Conservation (phyloP, 2,329 filamentous ascomycete genomes). For the Plectosphaerella sp. region DNA sequence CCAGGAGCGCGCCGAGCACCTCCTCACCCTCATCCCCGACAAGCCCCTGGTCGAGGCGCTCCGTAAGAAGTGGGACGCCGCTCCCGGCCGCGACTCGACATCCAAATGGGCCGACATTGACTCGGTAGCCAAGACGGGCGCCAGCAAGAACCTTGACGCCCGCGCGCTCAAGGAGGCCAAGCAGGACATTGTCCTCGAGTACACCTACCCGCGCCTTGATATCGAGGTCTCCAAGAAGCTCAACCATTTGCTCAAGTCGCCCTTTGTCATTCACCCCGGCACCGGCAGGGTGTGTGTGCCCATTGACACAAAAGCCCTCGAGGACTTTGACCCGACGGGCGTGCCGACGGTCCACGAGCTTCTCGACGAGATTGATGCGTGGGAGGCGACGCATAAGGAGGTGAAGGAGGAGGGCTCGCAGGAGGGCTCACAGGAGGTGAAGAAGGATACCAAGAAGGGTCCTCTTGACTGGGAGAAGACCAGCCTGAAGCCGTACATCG, state of each 20-base stretch:
- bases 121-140: constrained; percentile 71
- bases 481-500: constrained; percentile 85
- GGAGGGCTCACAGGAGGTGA: constrained; percentile 41
- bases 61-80: constrained; percentile 84
- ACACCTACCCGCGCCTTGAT: constrained; percentile 95
- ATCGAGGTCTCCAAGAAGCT: constrained; percentile 96
- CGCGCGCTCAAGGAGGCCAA: constrained; percentile 80
- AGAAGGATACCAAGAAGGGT: constrained; percentile 32
- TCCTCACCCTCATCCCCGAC: constrained; percentile 84
- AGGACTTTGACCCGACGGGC: constrained; percentile 78
- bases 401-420: constrained; percentile 36
- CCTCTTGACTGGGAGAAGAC: constrained; percentile 96
- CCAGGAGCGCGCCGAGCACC: constrained; percentile 65
- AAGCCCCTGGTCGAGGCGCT: constrained; percentile 71
- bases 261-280: constrained; percentile 93
- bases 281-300: constrained; percentile 94
- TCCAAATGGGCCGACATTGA: constrained; percentile 96
- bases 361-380: constrained; percentile 80
- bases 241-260: constrained; percentile 95
- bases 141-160: constrained; percentile 66
- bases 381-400: constrained; percentile 48
- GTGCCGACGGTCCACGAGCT: constrained; percentile 89
- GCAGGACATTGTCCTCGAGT: constrained; percentile 93
- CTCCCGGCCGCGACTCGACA: constrained; percentile 69
- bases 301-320: constrained; percentile 70